Evolutionary conservation across 1,284 basidiomycete genomes (phyloP).

Genomic region (Ganoderma resinaceum): DNA sequence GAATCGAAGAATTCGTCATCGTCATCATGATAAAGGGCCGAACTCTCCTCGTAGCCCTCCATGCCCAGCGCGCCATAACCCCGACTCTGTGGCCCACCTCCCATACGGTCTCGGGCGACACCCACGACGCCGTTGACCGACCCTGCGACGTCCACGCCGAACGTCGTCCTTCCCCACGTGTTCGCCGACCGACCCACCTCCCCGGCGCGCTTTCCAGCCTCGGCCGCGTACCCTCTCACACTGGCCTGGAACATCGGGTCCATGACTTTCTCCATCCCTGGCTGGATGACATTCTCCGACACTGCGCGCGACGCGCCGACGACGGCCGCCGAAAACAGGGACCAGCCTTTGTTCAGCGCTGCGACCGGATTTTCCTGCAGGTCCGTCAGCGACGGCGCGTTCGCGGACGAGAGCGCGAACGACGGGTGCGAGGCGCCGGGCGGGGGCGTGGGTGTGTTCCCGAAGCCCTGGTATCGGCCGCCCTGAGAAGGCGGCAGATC

Average conservation of each 20-base stretch:
- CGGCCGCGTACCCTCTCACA: constrained; percentile 72
- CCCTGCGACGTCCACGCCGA: constrained; percentile 83
- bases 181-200: constrained; percentile 67
- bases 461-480: constrained; percentile 86
- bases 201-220: constrained; percentile 69
- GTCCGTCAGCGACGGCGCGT: constrained; percentile 75
- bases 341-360: constrained; percentile 87
- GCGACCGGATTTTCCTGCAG: constrained; percentile 80
- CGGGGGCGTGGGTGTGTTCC: constrained; percentile 69
- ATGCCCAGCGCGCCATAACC: constrained; percentile 63
- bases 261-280: constrained; percentile 76
- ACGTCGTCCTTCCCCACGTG: constrained; percentile 72
- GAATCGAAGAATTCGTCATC: constrained; percentile 65
- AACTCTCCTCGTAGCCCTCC: constrained; percentile 52
- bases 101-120: constrained; percentile 57
- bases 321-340: constrained; percentile 78
- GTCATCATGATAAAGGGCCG: constrained; percentile 57
- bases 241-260: constrained; percentile 81
- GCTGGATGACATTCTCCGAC: constrained; percentile 81
- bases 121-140: constrained; percentile 67
- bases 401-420: constrained; percentile 70
- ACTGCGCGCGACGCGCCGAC: constrained; percentile 77
- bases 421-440: constrained; percentile 60
- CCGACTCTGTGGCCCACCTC: constrained; percentile 47
- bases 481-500: constrained; percentile 87